phyloP scores from a whole-genome alignment of 208 protist genomes.

The Leishmania turanica region DNA sequence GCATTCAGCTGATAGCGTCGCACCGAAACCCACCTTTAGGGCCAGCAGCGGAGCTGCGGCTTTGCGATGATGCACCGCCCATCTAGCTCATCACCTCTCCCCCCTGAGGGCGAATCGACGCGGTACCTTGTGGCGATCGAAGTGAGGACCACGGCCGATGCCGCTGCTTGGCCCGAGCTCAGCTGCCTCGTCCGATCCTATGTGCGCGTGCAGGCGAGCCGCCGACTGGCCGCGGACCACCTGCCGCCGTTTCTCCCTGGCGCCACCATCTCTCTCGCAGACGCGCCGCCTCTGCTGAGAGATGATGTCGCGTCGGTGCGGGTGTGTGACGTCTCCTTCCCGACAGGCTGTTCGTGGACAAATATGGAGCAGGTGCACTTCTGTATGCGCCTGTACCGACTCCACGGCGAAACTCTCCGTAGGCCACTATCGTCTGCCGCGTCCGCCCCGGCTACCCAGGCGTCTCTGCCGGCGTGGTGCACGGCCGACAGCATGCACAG shows the following conservation, averaged over 20 bases:
- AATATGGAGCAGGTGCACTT: constrained; percentile 27
- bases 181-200: constrained; percentile 29
- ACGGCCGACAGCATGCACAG: not conserved
- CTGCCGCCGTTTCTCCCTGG: constrained; percentile 31
- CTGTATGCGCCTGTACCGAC: constrained; percentile 21
- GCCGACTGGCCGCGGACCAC: constrained; percentile 7
- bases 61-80: not conserved
- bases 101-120: not conserved
- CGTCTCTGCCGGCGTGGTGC: constrained; percentile 6
- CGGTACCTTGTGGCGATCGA: constrained; percentile 43
- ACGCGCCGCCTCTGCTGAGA: constrained; percentile 27
- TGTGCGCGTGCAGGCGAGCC: constrained; percentile 31
- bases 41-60: not conserved
- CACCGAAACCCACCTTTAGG: not conserved
- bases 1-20: not conserved
- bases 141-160: constrained; percentile 38
- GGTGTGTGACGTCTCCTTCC: constrained; percentile 57
- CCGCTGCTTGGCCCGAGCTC: constrained; percentile 40
- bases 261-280: constrained; percentile 32
- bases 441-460: not conserved
- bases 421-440: not conserved
- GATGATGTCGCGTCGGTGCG: constrained; percentile 41
- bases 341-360: constrained; percentile 19
- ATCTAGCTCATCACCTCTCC: not conserved
- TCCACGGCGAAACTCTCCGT: constrained; percentile 2